Conservation (phyloP, 139 green algal species). For the Coelastrella sp. region DNA sequence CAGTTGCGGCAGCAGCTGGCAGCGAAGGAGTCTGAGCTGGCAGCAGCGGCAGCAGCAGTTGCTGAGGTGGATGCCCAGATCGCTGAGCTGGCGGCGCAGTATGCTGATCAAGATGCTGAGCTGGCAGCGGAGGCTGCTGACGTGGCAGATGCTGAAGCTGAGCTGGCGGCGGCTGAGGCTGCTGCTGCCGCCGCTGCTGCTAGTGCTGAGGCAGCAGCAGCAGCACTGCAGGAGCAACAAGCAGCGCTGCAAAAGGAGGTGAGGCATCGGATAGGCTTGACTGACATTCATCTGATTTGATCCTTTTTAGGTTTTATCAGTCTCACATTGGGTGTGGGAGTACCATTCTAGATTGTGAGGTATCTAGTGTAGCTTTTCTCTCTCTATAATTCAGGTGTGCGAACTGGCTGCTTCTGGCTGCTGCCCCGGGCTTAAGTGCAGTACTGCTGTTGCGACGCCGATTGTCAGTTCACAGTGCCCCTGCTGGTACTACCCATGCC, state of each 20-base stretch:
- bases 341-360: too few relatives aligned
- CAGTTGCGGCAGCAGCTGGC: slow-evolving; percentile 42
- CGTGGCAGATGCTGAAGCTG: not conserved
- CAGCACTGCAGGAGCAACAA: slow-evolving; percentile 39
- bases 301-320: too few relatives aligned
- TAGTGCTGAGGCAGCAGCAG: not conserved
- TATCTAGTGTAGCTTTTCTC: too few relatives aligned
- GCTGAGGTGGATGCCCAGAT: not conserved
- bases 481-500: too few relatives aligned
- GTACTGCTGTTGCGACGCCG: too few relatives aligned
- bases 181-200: not conserved
- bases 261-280: not conserved
- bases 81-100: not conserved
- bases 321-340: too few relatives aligned
- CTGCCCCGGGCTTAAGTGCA: too few relatives aligned
- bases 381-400: too few relatives aligned
- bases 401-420: too few relatives aligned
- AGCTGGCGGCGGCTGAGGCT: slow-evolving; percentile 14
- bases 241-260: slow-evolving; percentile 23
- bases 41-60: slow-evolving; percentile 12
- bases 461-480: too few relatives aligned
- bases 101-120: slow-evolving; percentile 43
- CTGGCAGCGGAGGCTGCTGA: slow-evolving; percentile 20
- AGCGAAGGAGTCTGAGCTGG: slow-evolving; percentile 45
- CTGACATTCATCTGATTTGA: not conserved